Base-by-base conservation (phyloP, 148 eudicot species). In the Vaccinium darrowii region DNA sequence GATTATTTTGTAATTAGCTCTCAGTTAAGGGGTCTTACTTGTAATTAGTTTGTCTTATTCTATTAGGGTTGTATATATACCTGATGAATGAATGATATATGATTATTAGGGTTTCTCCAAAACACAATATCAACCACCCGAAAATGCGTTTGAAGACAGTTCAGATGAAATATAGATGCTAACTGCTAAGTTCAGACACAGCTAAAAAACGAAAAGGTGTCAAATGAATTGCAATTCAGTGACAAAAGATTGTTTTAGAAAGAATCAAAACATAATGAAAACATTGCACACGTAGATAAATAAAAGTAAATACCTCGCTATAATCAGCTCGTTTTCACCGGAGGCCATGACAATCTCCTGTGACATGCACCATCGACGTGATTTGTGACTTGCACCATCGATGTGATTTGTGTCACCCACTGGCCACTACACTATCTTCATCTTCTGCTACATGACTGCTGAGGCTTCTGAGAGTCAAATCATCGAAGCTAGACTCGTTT, bases 301-400 rank as follows among this genome's bases (percentile, higher is more conserved):
- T 23, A 67, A 23, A 7, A 54, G 56, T 23, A 9, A 67, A 25
- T 23, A 63, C 4, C 75, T 15, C 39, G 16, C 76, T 85, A 84
- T 69, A 83, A 30, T 54, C 85, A 87, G 78, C 71, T 76, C 67
- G 82, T 89, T 82, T 89, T 90, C 73, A 89, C 85, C 23, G 90
- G 92, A 83, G 98, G 94, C 95, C 94, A 93, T 0, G 97, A 93
- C 84, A 91, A 82, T 90, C 94, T 92, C 80, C 91, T 85, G 30
- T 79, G 87, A 87, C 84, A 76, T 58, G 56, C 53, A 5, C 7
- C 6, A 43, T 43, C 47, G 47, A 43, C 47, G 5, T 43, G 47
- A 43, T 43, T 43, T 30, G 36, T 65, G 19, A 87, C 84, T 78
- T 58, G 56, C 53, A 5, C 7, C 6, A 43, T 43, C 47, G 47